Evolutionary conservation across 2,329 filamentous ascomycete species (phyloP), one percentile per base, ranked within the genome.

Genomic region (Diaporthe sp.): DNA sequence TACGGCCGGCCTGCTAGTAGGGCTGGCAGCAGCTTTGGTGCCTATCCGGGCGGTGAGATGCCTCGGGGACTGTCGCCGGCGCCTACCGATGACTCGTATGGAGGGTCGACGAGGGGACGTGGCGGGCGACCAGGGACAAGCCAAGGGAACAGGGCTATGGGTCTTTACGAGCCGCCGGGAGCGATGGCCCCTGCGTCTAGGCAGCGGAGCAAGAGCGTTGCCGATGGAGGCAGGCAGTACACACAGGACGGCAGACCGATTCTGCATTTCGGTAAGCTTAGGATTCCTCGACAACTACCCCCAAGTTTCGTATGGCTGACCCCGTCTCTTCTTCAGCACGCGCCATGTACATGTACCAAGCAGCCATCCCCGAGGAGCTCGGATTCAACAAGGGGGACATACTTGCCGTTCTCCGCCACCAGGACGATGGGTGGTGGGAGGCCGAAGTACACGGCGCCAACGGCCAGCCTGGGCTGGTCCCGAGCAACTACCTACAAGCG

Each of bases 381-480:
- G 94, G 94, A 20, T 99, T 99, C 84, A 89, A 89, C 63, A 99
- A 99, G 86, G 96, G 96, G 65, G 97, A 99, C 82, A 92, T 96
- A 76, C 88, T 99, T 20, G 95, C 96, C 2, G 92, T 99, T 20
- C 87, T 98, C 63, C 90, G 96, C 76, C 92, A 98, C 81, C 97
- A 99, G 85, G 97, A 99, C 83, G 97, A 99, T 82, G 97, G 97
- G 28, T 99, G 97, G 97, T 99, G 97, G 97, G 97, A 99, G 86
- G 97, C 97, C 17, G 96, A 98, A 84, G 91, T 98, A 55, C 94
- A 96, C 61, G 92, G 93, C 34, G 88, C 89, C 78, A 90, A 88
- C 77, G 91, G 89, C 68, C 88, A 85, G 68, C 82, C 88, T 75
- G 92, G 92, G 76, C 86, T 93, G 81, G 91, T 93, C 78, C 92